phyloP scores from a whole-genome alignment of 495 filamentous ascomycete species.

The Talaromyces nanjingensis region DNA sequence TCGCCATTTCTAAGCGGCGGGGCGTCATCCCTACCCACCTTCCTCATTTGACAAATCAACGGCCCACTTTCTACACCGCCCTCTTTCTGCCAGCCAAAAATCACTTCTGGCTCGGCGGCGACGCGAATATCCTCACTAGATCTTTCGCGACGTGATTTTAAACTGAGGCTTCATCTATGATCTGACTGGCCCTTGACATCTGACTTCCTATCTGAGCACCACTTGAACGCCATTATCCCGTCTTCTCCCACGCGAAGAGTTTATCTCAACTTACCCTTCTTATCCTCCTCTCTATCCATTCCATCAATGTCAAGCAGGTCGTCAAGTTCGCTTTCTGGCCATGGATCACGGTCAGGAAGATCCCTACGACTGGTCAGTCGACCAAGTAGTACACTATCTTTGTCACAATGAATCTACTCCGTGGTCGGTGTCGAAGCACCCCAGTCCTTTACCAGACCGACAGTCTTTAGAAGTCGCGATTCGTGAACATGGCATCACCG shows the following conservation, averaged over 20 bases:
- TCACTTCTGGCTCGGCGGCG: background rate
- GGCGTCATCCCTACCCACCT: constrained; percentile 3
- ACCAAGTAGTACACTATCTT: constrained; percentile 57
- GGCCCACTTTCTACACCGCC: background rate
- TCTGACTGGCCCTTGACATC: background rate
- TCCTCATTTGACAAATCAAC: constrained; percentile 1
- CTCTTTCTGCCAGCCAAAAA: constrained; percentile 3
- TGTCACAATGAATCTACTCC: constrained; percentile 44
- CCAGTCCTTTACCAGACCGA: constrained; percentile 41
- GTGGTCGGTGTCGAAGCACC: constrained; percentile 26
- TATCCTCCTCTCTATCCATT: background rate
- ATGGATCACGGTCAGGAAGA: constrained; percentile 32
- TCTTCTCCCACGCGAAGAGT: background rate
- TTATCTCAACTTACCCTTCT: background rate
- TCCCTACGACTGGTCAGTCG: constrained; percentile 61
- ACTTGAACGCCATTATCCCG: background rate
- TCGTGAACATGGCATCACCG: constrained; percentile 53
- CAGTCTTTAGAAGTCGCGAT: constrained; percentile 44
- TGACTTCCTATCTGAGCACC: background rate
- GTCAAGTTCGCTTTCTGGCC: background rate
- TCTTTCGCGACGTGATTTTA: background rate
- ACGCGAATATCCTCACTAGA: background rate
- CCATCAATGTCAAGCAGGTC: background rate
- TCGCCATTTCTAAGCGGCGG: constrained; percentile 5
- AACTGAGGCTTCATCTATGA: background rate